Evolutionary conservation across 2,329 filamentous ascomycete genomes (phyloP).

Genomic region (Colletotrichum sublineola): DNA sequence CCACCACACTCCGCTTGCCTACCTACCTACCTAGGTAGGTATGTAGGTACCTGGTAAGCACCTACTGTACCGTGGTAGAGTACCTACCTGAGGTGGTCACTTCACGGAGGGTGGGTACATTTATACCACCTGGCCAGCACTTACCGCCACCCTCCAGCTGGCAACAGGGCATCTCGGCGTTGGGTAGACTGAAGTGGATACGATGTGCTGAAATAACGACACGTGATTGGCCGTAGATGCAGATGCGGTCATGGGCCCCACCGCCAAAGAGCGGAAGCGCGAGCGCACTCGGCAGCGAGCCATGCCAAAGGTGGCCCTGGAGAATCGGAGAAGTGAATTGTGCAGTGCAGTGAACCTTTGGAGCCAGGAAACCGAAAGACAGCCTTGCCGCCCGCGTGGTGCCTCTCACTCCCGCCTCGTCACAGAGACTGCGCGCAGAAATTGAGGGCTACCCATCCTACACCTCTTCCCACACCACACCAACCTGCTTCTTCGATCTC

Average conservation of each 20-base stretch:
- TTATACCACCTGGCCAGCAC: slow-evolving; percentile 5
- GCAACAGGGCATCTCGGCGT: slow-evolving; percentile 12
- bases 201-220: not conserved
- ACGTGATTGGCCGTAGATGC: slow-evolving; percentile 29
- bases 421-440: slow-evolving; percentile 42
- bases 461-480: slow-evolving; percentile 35
- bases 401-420: slow-evolving; percentile 42
- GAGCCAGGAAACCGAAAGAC: slow-evolving; percentile 17
- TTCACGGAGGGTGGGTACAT: slow-evolving; percentile 20
- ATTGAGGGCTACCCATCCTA: slow-evolving; percentile 40
- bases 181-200: slow-evolving; percentile 25
- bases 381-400: slow-evolving; percentile 42
- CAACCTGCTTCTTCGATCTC: not conserved
- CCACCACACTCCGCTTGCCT: slow-evolving; percentile 15
- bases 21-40: not conserved
- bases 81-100: slow-evolving; percentile 7
- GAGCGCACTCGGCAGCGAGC: not conserved
- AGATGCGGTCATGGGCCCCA: slow-evolving; percentile 37
- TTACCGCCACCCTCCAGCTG: not conserved
- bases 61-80: not conserved
- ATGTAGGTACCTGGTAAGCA: not conserved
- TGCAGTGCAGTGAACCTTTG: slow-evolving; percentile 15
- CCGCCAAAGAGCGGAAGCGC: slow-evolving; percentile 17
- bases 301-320: slow-evolving; percentile 24
- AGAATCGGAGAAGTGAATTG: not conserved